A percentile compares a stretch with the other conserved stretches of the same genome.
These are phyloP conservation scores for Colletotrichum karsti DNA, from an alignment of 2,329 filamentous ascomycete species.

Conservation along the genomic window DNA sequence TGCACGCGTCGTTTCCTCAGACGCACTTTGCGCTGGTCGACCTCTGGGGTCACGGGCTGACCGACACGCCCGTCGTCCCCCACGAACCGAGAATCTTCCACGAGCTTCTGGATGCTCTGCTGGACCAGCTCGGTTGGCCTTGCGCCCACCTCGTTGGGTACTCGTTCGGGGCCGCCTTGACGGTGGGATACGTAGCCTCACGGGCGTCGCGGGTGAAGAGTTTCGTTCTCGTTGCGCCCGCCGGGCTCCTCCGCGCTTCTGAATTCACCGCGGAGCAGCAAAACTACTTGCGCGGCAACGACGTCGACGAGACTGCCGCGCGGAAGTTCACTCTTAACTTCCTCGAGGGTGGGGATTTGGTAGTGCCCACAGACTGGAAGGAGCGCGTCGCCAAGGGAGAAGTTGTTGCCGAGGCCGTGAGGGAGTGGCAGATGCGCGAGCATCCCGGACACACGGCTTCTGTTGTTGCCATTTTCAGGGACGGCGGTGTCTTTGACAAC, in stretches of 20 bases:
- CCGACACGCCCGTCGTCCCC: constrained; percentile 51
- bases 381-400: constrained; percentile 48
- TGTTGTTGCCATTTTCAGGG: constrained; percentile 54
- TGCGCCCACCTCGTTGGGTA: constrained; percentile 55
- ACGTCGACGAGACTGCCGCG: constrained; percentile 39
- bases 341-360: constrained; percentile 51
- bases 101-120: constrained; percentile 44
- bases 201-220: constrained; percentile 39
- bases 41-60: constrained; percentile 63
- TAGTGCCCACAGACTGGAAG: constrained; percentile 53
- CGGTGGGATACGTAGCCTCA: constrained; percentile 45
- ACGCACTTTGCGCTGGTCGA: constrained; percentile 54
- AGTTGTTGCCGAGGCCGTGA: constrained; percentile 55
- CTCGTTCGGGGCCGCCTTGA: constrained; percentile 55
- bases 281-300: constrained; percentile 32
- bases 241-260: constrained; percentile 45
- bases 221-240: constrained; percentile 55
- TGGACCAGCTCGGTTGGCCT: constrained; percentile 50
- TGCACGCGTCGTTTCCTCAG: constrained; percentile 43
- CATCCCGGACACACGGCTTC: constrained; percentile 55
- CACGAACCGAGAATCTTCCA: constrained; percentile 54
- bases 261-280: constrained; percentile 38
- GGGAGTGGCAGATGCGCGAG: constrained; percentile 55
- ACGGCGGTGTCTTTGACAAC: constrained; percentile 51
- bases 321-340: constrained; percentile 45